Evolutionary conservation across 1,284 basidiomycete genomes (phyloP).

Genomic region (Macrocystidia cucumis): DNA sequence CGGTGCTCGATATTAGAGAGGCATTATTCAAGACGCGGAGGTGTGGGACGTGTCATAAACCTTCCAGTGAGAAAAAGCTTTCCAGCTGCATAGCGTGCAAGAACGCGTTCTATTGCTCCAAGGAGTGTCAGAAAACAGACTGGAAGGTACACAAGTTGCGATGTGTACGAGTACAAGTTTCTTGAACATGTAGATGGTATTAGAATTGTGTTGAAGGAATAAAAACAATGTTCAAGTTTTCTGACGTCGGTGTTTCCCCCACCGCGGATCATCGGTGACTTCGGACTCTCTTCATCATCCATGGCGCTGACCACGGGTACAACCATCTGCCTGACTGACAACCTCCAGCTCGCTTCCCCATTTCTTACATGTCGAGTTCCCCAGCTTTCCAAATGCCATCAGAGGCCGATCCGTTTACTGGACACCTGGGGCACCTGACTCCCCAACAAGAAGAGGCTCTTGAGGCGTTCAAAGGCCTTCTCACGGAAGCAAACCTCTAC

Average conservation of each 20-base stretch:
- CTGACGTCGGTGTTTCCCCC: too few species aligned
- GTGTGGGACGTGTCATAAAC: conserved; percentile 22
- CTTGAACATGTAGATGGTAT: too few species aligned
- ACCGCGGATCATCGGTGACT: too few species aligned
- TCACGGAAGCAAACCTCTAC: conserved; percentile 45
- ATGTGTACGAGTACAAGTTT: too few species aligned
- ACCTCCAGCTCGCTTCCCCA: too few species aligned
- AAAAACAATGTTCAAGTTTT: too few species aligned
- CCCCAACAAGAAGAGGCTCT: conserved; percentile 39
- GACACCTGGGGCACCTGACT: conserved; percentile 48
- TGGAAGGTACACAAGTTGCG: conserved; percentile 31
- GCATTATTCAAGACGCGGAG: conserved; percentile 1
- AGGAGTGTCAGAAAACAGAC: conserved; percentile 33
- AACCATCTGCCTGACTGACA: too few species aligned
- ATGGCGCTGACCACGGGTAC: too few species aligned
- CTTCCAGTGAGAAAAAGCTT: conserved; percentile 20
- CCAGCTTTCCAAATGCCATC: too few species aligned
- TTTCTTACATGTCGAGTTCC: too few species aligned
- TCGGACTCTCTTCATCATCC: too few species aligned
- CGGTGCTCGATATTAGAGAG: neutral
- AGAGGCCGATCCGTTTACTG: conserved; percentile 21
- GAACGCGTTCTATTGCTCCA: conserved; percentile 31
- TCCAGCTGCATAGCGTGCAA: conserved; percentile 28
- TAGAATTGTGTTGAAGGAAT: too few species aligned
- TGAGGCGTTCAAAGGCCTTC: conserved; percentile 40